These are phyloP conservation scores for Myrica gale DNA, from an alignment of 306 rosid species.

Conservation along the genomic window DNA sequence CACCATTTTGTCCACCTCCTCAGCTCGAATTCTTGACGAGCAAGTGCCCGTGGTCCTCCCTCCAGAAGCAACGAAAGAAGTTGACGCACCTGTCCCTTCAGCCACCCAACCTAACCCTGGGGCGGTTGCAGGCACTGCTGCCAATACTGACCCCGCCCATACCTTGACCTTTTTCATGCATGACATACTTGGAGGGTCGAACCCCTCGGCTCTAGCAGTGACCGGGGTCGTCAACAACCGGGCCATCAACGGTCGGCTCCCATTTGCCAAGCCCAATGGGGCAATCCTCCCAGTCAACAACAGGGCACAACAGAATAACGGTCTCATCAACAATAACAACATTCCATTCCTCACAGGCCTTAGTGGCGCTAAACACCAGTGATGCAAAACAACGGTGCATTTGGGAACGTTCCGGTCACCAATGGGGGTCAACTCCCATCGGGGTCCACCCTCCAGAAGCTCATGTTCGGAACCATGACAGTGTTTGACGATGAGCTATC, in stretches of 20 bases:
- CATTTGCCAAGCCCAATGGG: conserved; percentile 26
- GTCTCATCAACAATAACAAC: conserved; percentile 15
- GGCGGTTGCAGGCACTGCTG: not conserved
- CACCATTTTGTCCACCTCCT: not conserved
- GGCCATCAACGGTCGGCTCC: conserved; percentile 5
- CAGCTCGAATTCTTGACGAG: conserved; percentile 1
- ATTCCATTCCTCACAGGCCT: conserved; percentile 26
- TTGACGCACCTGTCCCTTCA: not conserved
- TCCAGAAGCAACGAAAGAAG: not conserved
- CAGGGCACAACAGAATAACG: conserved; percentile 1
- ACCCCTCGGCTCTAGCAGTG: conserved; percentile 4
- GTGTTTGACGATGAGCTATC: conserved; percentile 24
- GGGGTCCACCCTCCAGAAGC: not conserved
- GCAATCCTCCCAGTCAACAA: conserved; percentile 8
- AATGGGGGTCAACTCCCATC: conserved; percentile 17
- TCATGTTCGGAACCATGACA: conserved; percentile 18
- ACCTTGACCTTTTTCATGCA: conserved; percentile 20
- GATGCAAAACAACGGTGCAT: conserved; percentile 16
- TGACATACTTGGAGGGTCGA: conserved; percentile 21
- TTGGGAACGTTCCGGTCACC: not conserved
- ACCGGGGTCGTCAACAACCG: conserved; percentile 21
- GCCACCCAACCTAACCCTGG: not conserved
- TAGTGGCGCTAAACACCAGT: not conserved
- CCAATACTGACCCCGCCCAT: not conserved
- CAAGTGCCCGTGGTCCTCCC: not conserved